Percentiles rank a stretch among this genome's conserved stretches.
Conservation (phyloP, 768 basidiomycete genomes). For the Calocybe gangraenosa region DNA sequence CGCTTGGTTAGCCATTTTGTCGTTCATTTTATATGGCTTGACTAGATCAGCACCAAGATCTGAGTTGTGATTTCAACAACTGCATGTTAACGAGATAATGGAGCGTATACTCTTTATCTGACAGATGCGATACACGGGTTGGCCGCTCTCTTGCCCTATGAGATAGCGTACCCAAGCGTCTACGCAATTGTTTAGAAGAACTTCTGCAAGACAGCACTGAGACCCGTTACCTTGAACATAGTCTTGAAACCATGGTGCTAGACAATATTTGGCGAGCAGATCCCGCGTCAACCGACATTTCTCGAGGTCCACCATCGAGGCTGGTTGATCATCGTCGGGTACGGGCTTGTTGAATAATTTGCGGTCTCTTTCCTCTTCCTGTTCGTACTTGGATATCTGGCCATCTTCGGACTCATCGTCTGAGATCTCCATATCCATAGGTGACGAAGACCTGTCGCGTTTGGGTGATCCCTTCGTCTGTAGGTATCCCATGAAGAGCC, state of each 20-base stretch:
- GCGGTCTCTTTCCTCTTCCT: conserved; percentile 65
- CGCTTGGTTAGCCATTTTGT: conserved; percentile 56
- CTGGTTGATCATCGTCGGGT: conserved; percentile 43
- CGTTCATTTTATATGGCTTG: conserved; percentile 72
- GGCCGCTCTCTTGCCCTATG: conserved; percentile 57
- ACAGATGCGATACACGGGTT: conserved; percentile 77
- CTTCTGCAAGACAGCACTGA: too few species aligned
- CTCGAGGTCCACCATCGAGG: conserved; percentile 54
- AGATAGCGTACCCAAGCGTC: conserved; percentile 86
- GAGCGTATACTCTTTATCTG: conserved; percentile 58
- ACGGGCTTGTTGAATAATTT: conserved; percentile 43
- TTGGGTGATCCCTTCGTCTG: conserved; percentile 58
- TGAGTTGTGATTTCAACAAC: conserved; percentile 15
- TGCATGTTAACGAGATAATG: background rate
- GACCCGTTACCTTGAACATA: conserved; percentile 64
- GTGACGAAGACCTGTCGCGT: conserved; percentile 72
- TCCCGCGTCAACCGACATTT: conserved; percentile 64
- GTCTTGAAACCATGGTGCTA: conserved; percentile 83
- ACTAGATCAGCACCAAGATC: conserved; percentile 47
- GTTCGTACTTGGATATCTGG: conserved; percentile 68
- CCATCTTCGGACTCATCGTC: conserved; percentile 84
- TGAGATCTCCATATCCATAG: conserved; percentile 85
- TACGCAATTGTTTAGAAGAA: too few species aligned
- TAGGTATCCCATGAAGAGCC: conserved; percentile 1
- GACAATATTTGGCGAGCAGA: conserved; percentile 63